Conservation (phyloP, 495 filamentous ascomycete species). For the Patellaria atrata region DNA sequence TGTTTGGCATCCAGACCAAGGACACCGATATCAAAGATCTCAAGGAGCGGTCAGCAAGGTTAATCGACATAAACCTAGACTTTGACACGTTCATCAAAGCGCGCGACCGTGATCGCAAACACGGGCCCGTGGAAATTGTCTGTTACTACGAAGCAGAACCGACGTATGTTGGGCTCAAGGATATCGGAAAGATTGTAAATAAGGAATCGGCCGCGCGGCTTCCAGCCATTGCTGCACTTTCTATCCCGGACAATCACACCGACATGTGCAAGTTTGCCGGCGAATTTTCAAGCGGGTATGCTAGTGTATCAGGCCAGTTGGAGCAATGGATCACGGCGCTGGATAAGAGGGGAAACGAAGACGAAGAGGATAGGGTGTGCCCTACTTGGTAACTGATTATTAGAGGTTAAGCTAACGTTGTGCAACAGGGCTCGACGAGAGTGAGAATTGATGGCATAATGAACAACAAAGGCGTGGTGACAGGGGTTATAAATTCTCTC, state of each 20-base stretch:
- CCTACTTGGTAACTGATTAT: too few relatives aligned
- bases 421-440: too few relatives aligned
- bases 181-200: constrained; percentile 5
- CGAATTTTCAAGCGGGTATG: constrained; percentile 5
- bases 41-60: constrained; percentile 7
- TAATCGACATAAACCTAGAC: constrained; percentile 2
- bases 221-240: constrained; percentile 4
- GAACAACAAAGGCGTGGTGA: too few relatives aligned
- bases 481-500: too few relatives aligned
- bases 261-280: constrained; percentile 9
- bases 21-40: constrained; percentile 8
- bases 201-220: constrained; percentile 7
- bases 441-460: too few relatives aligned
- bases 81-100: constrained; percentile 3
- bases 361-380: too few relatives aligned
- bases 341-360: too few relatives aligned
- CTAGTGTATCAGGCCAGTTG: constrained; percentile 5
- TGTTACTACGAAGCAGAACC: constrained; percentile 8
- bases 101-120: constrained; percentile 1
- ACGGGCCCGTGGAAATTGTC: constrained; percentile 3
- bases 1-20: constrained; percentile 1
- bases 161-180: constrained; percentile 3
- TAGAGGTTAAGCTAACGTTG: too few relatives aligned
- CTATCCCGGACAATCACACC: constrained; percentile 7
- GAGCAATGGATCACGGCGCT: constrained; percentile 7